A percentile compares a stretch with the other conserved stretches of the same genome.
These are phyloP conservation scores for Microstegium vimineum DNA, from an alignment of 176 grass and related monocot species.

Conservation along the genomic window DNA sequence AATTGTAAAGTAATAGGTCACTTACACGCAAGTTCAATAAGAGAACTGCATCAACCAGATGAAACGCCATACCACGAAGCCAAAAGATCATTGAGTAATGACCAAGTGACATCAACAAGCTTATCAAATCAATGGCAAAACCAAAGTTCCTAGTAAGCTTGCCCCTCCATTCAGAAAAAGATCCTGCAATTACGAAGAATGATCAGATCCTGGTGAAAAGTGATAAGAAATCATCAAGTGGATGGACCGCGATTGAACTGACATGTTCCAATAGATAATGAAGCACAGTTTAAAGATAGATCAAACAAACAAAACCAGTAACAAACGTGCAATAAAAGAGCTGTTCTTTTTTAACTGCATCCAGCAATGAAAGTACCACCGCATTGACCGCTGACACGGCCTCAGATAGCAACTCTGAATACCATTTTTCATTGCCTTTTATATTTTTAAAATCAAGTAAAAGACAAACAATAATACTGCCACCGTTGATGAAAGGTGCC, in stretches of 20 bases:
- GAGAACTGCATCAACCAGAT: conserved; percentile 88
- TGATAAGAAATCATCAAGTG: conserved; percentile 9
- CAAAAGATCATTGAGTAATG: conserved; percentile 96
- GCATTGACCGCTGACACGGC: not conserved
- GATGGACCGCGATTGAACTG: not conserved
- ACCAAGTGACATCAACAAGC: conserved; percentile 66
- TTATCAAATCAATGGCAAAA: conserved; percentile 79
- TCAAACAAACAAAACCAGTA: conserved; percentile 13
- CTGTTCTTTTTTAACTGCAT: not conserved
- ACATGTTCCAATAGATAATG: conserved; percentile 3
- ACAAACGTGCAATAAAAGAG: conserved; percentile 18
- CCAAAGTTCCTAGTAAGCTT: conserved; percentile 82
- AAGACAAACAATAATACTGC: not conserved
- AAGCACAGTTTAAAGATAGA: not conserved
- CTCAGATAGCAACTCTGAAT: not conserved
- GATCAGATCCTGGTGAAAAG: conserved; percentile 5
- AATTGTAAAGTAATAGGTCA: conserved; percentile 1
- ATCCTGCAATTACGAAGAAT: conserved; percentile 52
- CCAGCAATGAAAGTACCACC: not conserved
- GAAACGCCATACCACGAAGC: conserved; percentile 94
- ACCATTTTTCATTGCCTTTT: not conserved
- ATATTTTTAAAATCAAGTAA: not conserved
- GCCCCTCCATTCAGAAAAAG: conserved; percentile 83
- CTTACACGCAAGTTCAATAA: conserved; percentile 91
- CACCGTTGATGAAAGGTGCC: not conserved